Conservation (phyloP, 2,329 filamentous ascomycete species). For the Pyricularia grisea region DNA sequence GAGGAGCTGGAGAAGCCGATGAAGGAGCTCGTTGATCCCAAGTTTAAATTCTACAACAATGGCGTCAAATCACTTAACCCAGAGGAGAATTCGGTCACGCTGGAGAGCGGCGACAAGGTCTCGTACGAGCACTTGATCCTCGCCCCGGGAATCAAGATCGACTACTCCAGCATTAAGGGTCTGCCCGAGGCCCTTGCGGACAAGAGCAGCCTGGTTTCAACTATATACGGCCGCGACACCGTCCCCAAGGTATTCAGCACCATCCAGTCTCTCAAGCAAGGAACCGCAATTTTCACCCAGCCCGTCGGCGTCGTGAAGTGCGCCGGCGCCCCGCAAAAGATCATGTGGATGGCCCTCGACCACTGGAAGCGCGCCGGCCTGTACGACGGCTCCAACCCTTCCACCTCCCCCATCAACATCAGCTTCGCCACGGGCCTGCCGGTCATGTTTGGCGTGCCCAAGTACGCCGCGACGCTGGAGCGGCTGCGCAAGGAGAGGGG, state of each 20-base stretch:
- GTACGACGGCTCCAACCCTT: conserved; percentile 30
- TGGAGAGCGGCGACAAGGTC: conserved; percentile 44
- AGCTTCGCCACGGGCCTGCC: conserved; percentile 46
- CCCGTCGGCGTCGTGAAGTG: conserved; percentile 50
- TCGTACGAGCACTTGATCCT: conserved; percentile 58
- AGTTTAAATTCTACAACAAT: conserved; percentile 50
- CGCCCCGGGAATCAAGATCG: conserved; percentile 44
- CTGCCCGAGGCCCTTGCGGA: conserved; percentile 45
- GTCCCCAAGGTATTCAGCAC: conserved; percentile 42
- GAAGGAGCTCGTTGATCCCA: conserved; percentile 42
- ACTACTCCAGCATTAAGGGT: conserved; percentile 42
- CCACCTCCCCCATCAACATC: conserved; percentile 36
- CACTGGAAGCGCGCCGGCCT: conserved; percentile 45
- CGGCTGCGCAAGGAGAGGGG: conserved; percentile 41
- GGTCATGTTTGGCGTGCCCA: conserved; percentile 50
- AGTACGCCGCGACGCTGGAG: conserved; percentile 46
- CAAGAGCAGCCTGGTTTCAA: conserved; percentile 36
- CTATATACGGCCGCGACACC: conserved; percentile 48
- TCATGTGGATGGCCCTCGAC: conserved; percentile 53
- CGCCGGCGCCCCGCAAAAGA: conserved; percentile 51
- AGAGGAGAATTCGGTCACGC: conserved; percentile 44
- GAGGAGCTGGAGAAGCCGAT: conserved; percentile 45
- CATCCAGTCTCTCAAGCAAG: conserved; percentile 36
- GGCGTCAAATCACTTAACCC: conserved; percentile 41
- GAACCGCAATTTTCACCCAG: conserved; percentile 49